phyloP scores from a whole-genome alignment of 75 land plant species.

The Selaginella moellendorffii region DNA sequence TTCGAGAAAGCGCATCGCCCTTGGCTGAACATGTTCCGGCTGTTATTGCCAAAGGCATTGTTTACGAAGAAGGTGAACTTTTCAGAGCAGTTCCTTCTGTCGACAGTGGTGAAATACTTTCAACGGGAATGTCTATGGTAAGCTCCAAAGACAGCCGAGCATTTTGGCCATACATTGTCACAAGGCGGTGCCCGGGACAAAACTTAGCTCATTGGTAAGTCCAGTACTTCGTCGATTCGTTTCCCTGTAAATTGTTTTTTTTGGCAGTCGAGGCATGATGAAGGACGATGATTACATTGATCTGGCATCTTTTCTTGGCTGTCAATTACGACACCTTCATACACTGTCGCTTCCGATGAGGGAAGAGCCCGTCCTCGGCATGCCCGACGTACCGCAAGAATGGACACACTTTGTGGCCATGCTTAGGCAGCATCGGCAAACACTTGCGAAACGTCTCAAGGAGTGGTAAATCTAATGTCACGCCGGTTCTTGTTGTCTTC shows the following conservation, averaged over 20 bases:
- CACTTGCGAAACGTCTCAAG: slow-evolving; percentile 26
- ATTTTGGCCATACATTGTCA: slow-evolving; percentile 77
- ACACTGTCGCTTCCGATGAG: slow-evolving; percentile 31
- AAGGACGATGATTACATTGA: slow-evolving; percentile 37
- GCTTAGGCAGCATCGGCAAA: slow-evolving; percentile 31
- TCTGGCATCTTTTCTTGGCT: slow-evolving; percentile 72
- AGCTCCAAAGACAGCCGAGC: slow-evolving; percentile 1
- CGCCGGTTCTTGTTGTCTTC: too few species aligned
- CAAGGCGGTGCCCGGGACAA: slow-evolving; percentile 64
- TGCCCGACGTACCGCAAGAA: slow-evolving; percentile 30
- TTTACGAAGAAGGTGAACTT: slow-evolving; percentile 33
- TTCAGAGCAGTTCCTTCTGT: slow-evolving; percentile 26
- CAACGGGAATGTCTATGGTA: background rate
- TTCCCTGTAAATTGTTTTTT: background rate
- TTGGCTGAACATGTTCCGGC: slow-evolving; percentile 48
- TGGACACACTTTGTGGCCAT: slow-evolving; percentile 42
- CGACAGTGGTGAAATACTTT: background rate
- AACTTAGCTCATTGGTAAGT: slow-evolving; percentile 58
- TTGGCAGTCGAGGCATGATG: slow-evolving; percentile 48
- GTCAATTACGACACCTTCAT: slow-evolving; percentile 63
- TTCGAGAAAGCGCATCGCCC: slow-evolving; percentile 34
- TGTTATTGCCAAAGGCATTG: slow-evolving; percentile 68
- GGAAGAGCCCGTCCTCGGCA: background rate
- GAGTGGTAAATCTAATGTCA: too few species aligned
- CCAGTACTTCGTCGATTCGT: background rate